phyloP scores from a whole-genome alignment of 2,329 filamentous ascomycete genomes.

The Cytospora paraplurivora region DNA sequence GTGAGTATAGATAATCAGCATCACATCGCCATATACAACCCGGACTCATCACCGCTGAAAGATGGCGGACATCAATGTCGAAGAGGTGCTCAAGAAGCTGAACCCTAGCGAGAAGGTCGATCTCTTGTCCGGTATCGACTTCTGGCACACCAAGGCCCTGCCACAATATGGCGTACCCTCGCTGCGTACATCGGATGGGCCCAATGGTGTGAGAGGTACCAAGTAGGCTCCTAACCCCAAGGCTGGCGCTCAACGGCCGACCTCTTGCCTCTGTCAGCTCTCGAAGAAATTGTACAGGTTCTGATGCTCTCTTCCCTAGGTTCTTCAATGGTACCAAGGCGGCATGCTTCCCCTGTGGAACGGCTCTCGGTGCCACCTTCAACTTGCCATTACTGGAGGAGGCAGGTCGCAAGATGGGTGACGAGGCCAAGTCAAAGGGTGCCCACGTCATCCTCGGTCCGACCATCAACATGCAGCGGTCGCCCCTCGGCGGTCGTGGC shows the following conservation, averaged over 20 bases:
- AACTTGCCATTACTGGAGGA: slow-evolving; percentile 55
- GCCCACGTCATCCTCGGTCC: slow-evolving; percentile 62
- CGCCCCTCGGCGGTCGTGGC: slow-evolving; percentile 60
- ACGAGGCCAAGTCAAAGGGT: slow-evolving; percentile 57
- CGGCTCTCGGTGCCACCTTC: slow-evolving; percentile 59
- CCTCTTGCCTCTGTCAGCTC: too few species aligned
- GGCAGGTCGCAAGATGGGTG: slow-evolving; percentile 54
- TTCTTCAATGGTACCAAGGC: slow-evolving; percentile 66
- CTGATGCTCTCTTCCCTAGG: slow-evolving; percentile 1
- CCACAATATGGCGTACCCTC: slow-evolving; percentile 64
- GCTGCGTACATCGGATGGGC: slow-evolving; percentile 67
- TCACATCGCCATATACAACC: neutral
- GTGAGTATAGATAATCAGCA: neutral
- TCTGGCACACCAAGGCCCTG: slow-evolving; percentile 68
- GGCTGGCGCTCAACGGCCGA: neutral
- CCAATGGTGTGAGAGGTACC: slow-evolving; percentile 68
- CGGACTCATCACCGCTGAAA: slow-evolving; percentile 12
- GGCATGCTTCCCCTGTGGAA: slow-evolving; percentile 64
- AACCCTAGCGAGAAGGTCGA: slow-evolving; percentile 55
- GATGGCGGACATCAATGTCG: slow-evolving; percentile 57
- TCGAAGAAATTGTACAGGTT: neutral
- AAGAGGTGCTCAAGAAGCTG: slow-evolving; percentile 57
- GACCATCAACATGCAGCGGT: slow-evolving; percentile 65
- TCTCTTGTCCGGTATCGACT: slow-evolving; percentile 61
- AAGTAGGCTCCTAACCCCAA: slow-evolving; percentile 37